Evolutionary conservation across 2,329 filamentous ascomycete genomes (phyloP), one percentile per base, ranked within the genome.

Genomic region (Fusarium heterosporum): DNA sequence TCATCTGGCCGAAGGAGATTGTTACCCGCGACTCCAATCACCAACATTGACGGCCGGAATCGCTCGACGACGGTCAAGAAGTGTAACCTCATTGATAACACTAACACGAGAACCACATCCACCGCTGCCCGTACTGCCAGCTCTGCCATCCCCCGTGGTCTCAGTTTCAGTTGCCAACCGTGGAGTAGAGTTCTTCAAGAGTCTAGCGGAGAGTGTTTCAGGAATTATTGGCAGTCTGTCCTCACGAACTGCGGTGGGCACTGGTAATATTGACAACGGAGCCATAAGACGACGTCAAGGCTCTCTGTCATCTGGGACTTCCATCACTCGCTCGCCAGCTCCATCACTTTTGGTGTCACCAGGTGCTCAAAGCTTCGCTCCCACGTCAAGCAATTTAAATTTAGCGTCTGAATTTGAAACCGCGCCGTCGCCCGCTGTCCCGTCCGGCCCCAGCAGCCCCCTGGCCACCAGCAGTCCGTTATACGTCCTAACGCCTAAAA

Each of bases 401-500:
- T 55, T 68, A 70, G 67, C 54, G 48, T 45, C 64, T 52, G 53
- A 41, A 13, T 45, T 49, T 45, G 43, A 43, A 40, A 65, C 50
- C 39, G 58, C 64, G 50, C 70, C 70, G 48, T 72, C 66, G 47
- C 69, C 71, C 41, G 68, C 68, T 46, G 39, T 72, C 49, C 73
- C 64, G 47, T 62, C 68, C 25, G 60, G 72, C 48, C 68, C 65
- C 36, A 66, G 64, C 47, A 69, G 63, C 55, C 66, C 67, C 64
- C 46, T 65, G 25, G 41, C 55, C 16, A 6, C 22, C 4, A 22
- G 22, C 22, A 65, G 63, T 41, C 66, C 74, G 29, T 62, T 66
- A 26, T 72, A 73, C 40, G 69, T 66, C 54, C 67, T 77, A 51
- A 73, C 68, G 50, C 73, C 75, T 28, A 76, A 73, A 60, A 66